Base-by-base conservation (phyloP, 2,329 filamentous ascomycete species). In the Fusarium newnesense region DNA sequence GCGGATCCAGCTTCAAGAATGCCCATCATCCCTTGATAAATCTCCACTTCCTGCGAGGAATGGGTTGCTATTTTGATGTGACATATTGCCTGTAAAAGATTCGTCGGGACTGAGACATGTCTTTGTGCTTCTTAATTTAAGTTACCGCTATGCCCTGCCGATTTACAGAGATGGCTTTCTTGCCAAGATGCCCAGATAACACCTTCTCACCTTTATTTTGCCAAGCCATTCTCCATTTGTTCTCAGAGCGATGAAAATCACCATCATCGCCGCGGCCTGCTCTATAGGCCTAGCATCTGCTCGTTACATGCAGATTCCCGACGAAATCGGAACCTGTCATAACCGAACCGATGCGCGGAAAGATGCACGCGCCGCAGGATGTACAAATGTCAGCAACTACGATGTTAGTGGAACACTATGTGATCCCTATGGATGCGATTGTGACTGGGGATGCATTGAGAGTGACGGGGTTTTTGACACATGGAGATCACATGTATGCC, bases 181-280 rank as follows among this genome's bases (percentile, higher is more conserved):
- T 19, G 30, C 16, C 16, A 36, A 24, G 11, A 37, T 37, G 36
- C 9, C 10, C 36, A 18, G 9, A 10, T 37, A 5, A 36, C 47
- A n/a, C 16, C 47, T 50, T 50, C 16, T 34, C 11, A 34, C 8
- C n/a, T n/a, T 11, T 24, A 24, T 24, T 24, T 24, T 4, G 24
- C 24, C 30, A 30, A 30, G 32, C 12, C 32, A 34, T 34, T 15
- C 12, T 34, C 32, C 32, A 34, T 34, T 19, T 10, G 13, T 21
- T 26, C 7, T n/a, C 7, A 19, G 19, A 15, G n/a, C 30, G 9
- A 52, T 52, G 49, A 52, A 36, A 4, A 15, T 26, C 7, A 15
- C 9, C 0, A 5, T 6, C 1, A 15, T 52, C 7, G 7, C 3
- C 6, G 2, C 24, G n/a, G 4, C 2, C 3, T 36, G 6, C 2